Evolutionary conservation across 768 basidiomycete species (phyloP).

Genomic region (Pulveroboletus frians): DNA sequence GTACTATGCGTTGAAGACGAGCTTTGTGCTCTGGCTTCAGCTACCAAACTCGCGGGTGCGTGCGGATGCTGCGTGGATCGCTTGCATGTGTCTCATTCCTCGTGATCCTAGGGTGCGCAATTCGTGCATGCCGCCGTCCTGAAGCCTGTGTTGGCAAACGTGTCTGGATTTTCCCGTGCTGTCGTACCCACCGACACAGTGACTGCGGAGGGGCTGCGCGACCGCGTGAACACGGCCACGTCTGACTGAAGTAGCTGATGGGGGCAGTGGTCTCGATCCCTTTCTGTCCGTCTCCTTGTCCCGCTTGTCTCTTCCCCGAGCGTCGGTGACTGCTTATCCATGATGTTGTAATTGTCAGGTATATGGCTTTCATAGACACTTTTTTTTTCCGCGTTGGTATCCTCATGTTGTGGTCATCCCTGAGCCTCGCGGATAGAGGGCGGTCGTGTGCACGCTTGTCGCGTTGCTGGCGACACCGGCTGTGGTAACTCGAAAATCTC

Average conservation of each 20-base stretch:
- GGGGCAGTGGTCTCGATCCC: neutral
- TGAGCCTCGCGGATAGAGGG: too few relatives aligned
- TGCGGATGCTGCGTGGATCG: slow-evolving; percentile 14
- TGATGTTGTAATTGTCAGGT: slow-evolving; percentile 23
- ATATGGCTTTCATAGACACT: slow-evolving; percentile 18
- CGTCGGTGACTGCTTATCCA: slow-evolving; percentile 13
- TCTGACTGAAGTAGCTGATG: slow-evolving; percentile 24
- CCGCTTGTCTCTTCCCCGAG: slow-evolving; percentile 1
- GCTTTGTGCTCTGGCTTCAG: slow-evolving; percentile 90
- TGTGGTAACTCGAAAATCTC: too few relatives aligned
- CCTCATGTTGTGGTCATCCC: neutral
- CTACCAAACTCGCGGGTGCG: slow-evolving; percentile 78
- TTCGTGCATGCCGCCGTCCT: slow-evolving; percentile 68
- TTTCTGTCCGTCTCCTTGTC: neutral
- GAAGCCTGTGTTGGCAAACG: slow-evolving; percentile 73
- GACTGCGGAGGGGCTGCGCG: slow-evolving; percentile 44
- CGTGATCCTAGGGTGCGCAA: slow-evolving; percentile 70
- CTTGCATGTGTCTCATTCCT: neutral
- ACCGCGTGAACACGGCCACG: slow-evolving; percentile 38
- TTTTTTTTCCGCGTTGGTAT: slow-evolving; percentile 1
- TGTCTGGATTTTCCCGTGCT: slow-evolving; percentile 40
- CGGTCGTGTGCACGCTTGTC: too few relatives aligned
- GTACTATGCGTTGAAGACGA: slow-evolving; percentile 91
- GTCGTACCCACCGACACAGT: slow-evolving; percentile 48
- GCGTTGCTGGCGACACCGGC: too few relatives aligned